Evolutionary conservation across 495 filamentous ascomycete species (phyloP).

Genomic region (Hypoxylon rickii): DNA sequence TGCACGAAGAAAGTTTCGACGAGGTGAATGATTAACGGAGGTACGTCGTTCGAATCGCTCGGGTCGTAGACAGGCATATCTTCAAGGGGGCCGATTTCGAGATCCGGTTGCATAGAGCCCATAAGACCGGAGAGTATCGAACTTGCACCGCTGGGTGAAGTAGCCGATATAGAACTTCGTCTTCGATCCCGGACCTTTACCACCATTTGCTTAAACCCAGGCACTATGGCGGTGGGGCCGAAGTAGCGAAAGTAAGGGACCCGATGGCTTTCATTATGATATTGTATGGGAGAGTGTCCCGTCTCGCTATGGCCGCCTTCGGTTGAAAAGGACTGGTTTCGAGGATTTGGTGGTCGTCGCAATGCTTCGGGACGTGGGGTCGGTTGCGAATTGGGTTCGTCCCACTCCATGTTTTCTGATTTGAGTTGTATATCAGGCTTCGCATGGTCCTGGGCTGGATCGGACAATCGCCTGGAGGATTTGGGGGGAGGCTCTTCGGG

Average conservation of each 20-base stretch:
- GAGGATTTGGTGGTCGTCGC: constrained; percentile 27
- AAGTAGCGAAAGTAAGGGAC: constrained; percentile 90
- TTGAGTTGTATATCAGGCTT: constrained; percentile 31
- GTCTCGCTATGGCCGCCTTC: constrained; percentile 48
- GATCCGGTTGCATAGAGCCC: constrained; percentile 43
- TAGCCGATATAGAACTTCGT: constrained; percentile 51
- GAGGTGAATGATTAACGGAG: constrained; percentile 72
- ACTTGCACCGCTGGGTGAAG: constrained; percentile 42
- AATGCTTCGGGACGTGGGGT: constrained; percentile 37
- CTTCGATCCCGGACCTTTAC: constrained; percentile 66
- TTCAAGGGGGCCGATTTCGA: constrained; percentile 59
- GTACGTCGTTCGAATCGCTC: constrained; percentile 66
- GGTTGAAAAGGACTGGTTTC: constrained; percentile 45
- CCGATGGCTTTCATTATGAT: constrained; percentile 60
- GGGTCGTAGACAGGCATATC: constrained; percentile 81
- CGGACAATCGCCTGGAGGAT: constrained; percentile 23
- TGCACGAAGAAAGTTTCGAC: constrained; percentile 78
- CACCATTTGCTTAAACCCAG: constrained; percentile 92
- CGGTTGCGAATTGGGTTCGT: constrained; percentile 34
- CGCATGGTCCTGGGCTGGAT: constrained; percentile 31
- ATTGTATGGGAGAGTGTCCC: constrained; percentile 47
- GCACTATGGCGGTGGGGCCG: constrained; percentile 85
- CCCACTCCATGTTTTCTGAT: constrained; percentile 37
- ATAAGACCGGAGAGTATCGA: constrained; percentile 35
- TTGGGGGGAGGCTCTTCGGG: constrained; percentile 23